Evolutionary conservation across 352 stramenopile genomes (phyloP).

Genomic region (Paralagenidium karlingii): DNA sequence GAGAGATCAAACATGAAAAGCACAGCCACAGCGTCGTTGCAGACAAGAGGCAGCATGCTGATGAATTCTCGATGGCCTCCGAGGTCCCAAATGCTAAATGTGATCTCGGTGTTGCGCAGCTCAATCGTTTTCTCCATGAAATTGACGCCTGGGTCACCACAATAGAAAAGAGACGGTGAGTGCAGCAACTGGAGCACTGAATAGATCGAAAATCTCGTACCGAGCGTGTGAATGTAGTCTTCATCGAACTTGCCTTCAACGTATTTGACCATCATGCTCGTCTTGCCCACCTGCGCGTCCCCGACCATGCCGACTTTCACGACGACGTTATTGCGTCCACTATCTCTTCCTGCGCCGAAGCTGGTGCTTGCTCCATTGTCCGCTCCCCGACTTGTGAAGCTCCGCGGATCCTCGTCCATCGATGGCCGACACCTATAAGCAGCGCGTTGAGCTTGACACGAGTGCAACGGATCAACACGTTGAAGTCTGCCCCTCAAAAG

Average conservation of each 20-base stretch:
- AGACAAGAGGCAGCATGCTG: conserved; percentile 90
- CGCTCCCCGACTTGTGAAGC: too few species aligned
- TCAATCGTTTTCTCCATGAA: conserved; percentile 95
- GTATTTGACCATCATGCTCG: conserved; percentile 94
- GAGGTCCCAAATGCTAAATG: conserved; percentile 93
- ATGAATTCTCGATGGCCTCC: conserved; percentile 90
- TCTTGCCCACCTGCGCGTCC: conserved; percentile 91
- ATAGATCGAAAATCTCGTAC: conserved; percentile 13
- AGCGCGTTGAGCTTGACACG: too few species aligned
- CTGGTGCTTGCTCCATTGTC: too few species aligned
- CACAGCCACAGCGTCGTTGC: conserved; percentile 90
- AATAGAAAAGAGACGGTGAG: background rate
- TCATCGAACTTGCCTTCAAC: conserved; percentile 94
- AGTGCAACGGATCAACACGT: too few species aligned
- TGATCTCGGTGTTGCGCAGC: conserved; percentile 90
- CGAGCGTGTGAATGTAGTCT: conserved; percentile 93
- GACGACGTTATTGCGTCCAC: conserved; percentile 77
- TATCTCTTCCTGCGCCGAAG: too few species aligned
- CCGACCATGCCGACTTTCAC: conserved; percentile 92
- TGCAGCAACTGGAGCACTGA: background rate
- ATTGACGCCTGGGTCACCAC: conserved; percentile 73
- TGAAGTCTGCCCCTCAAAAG: too few species aligned
- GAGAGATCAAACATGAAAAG: conserved; percentile 95
- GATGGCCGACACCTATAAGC: too few species aligned
- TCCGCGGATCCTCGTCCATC: too few species aligned